Conservation (phyloP, 352 stramenopile genomes). For the Globisporangium nodosum region DNA sequence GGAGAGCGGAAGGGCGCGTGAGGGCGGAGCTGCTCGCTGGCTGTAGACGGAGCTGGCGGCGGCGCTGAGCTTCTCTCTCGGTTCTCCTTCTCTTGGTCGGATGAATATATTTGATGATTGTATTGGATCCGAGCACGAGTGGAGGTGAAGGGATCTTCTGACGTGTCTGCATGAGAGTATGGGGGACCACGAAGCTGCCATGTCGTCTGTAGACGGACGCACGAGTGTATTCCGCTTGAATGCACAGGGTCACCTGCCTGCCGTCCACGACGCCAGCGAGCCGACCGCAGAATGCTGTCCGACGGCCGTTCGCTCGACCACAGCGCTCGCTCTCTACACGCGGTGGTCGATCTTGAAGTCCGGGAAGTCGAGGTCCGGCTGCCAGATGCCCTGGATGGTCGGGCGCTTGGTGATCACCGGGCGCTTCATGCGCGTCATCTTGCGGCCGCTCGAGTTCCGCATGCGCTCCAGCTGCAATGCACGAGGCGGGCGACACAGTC, state of each 20-base stretch:
- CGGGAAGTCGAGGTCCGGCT: slow-evolving; percentile 80
- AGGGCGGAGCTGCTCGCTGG: too few relatives aligned
- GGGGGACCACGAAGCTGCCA: too few relatives aligned
- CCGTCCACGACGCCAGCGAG: not conserved
- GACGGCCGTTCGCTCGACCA: not conserved
- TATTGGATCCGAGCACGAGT: slow-evolving; percentile 7
- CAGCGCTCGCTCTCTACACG: slow-evolving; percentile 20
- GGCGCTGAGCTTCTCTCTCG: not conserved
- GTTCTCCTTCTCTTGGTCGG: slow-evolving; percentile 4
- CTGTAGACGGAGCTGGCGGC: too few relatives aligned
- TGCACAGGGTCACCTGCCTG: too few relatives aligned
- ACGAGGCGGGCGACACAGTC: not conserved
- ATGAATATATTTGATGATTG: slow-evolving; percentile 20
- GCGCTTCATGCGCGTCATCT: slow-evolving; percentile 86
- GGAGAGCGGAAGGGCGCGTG: too few relatives aligned
- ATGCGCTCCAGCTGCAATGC: slow-evolving; percentile 66
- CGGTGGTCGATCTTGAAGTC: slow-evolving; percentile 80
- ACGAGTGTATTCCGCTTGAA: too few relatives aligned
- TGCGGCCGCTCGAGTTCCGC: slow-evolving; percentile 81
- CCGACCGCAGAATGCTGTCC: not conserved
- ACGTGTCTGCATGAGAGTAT: too few relatives aligned
- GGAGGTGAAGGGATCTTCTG: not conserved
- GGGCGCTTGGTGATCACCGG: slow-evolving; percentile 76
- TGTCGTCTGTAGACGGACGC: not conserved
- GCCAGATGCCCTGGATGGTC: slow-evolving; percentile 85